Percentiles rank a stretch among this genome's conserved stretches.
phyloP scores from a whole-genome alignment of 163 green algal species.

The Scenedesmus sp. region DNA sequence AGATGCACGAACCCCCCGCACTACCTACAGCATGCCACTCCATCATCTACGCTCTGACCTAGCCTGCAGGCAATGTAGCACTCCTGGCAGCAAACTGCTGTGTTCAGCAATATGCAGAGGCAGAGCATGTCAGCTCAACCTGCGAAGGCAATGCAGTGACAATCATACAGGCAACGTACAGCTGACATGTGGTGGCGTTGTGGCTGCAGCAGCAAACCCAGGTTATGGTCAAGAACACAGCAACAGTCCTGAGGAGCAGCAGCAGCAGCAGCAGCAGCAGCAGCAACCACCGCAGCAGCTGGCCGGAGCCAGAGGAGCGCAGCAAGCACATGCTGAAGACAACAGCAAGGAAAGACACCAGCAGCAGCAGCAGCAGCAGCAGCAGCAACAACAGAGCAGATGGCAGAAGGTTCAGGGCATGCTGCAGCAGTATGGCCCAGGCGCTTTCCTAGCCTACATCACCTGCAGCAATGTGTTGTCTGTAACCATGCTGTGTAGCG shows the following conservation, averaged over 20 bases:
- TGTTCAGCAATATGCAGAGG: neutral
- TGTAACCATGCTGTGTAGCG: conserved; percentile 37
- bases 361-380: conserved; percentile 29
- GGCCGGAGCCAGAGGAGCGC: neutral
- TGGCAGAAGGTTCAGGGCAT: neutral
- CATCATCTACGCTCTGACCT: neutral
- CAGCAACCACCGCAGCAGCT: neutral
- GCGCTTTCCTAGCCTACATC: conserved; percentile 48
- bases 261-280: too few species aligned
- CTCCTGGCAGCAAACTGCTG: neutral
- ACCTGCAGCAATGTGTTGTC: conserved; percentile 42
- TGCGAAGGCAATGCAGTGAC: neutral
- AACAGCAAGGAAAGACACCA: neutral
- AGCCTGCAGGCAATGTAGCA: neutral
- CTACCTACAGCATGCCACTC: too few species aligned
- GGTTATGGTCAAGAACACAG: neutral
- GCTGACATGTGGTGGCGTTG: neutral
- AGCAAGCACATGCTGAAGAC: neutral
- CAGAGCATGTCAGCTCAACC: neutral
- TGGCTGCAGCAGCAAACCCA: conserved; percentile 1
- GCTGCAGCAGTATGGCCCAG: conserved; percentile 15
- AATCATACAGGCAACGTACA: neutral
- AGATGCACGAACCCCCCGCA: too few species aligned
- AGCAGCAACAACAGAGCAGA: neutral
- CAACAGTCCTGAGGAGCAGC: neutral